A percentile compares a stretch with the other conserved stretches of the same genome.
These are phyloP conservation scores for Nicotiana benthamiana DNA, from an alignment of 257 asterid genomes.

Conservation along the genomic window DNA sequence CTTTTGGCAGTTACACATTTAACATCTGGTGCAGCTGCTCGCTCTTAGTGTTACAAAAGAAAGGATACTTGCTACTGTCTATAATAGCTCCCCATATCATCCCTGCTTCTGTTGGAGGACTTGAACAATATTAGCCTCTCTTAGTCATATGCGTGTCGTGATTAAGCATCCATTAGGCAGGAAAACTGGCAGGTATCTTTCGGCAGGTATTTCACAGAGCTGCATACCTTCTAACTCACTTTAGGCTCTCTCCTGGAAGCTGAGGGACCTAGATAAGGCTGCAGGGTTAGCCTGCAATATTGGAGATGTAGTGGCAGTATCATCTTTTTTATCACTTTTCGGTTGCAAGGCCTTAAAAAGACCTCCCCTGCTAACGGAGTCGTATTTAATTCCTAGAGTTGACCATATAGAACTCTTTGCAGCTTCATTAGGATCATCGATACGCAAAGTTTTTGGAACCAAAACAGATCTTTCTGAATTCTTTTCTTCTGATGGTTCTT, in stretches of 20 bases:
- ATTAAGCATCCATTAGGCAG: neutral
- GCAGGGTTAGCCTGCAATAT: conserved; percentile 72
- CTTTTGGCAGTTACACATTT: conserved; percentile 6
- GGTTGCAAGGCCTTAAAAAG: conserved; percentile 63
- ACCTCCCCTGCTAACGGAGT: conserved; percentile 36
- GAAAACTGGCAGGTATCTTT: neutral
- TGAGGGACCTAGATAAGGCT: conserved; percentile 62
- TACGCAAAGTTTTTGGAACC: conserved; percentile 69
- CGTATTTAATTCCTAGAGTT: conserved; percentile 65
- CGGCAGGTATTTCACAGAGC: neutral
- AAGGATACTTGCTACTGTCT: conserved; percentile 1
- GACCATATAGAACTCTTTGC: conserved; percentile 87
- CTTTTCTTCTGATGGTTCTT: conserved; percentile 2
- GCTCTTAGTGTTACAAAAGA: conserved; percentile 10
- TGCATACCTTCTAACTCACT: neutral
- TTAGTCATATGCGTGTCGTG: neutral
- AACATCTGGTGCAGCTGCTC: neutral
- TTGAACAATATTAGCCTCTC: neutral
- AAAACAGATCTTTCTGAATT: conserved; percentile 32
- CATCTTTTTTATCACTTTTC: conserved; percentile 29
- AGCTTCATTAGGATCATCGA: conserved; percentile 79
- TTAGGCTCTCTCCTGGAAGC: conserved; percentile 48
- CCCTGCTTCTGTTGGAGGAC: conserved; percentile 1
- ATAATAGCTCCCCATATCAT: neutral
- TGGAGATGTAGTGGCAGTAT: conserved; percentile 14